A percentile compares a stretch with the other conserved stretches of the same genome.
Conservation (phyloP, 306 rosid genomes). For the Cicer pinnatifidum region DNA sequence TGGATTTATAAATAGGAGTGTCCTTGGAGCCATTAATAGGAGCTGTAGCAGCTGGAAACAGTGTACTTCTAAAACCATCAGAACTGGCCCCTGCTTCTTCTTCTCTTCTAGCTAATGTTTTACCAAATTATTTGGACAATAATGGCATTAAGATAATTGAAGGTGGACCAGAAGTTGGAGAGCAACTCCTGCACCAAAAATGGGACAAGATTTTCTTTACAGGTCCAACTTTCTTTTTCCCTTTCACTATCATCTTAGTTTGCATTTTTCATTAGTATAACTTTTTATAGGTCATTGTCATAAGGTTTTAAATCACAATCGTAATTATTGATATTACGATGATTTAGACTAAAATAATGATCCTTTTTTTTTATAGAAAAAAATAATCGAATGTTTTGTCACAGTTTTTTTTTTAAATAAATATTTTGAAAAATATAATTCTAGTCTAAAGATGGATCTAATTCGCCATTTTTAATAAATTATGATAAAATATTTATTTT, state of each 20-base stretch:
- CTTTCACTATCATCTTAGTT: background rate
- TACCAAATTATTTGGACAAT: constrained; percentile 57
- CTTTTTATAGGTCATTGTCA: background rate
- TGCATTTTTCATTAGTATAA: too few relatives aligned
- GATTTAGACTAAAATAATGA: too few relatives aligned
- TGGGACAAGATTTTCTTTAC: constrained; percentile 88
- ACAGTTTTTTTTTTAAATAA: too few relatives aligned
- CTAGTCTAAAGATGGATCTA: too few relatives aligned
- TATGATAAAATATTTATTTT: too few relatives aligned
- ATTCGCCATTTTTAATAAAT: too few relatives aligned
- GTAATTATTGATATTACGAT: too few relatives aligned
- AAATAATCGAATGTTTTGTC: too few relatives aligned
- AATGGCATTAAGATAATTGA: constrained; percentile 59
- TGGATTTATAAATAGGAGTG: constrained; percentile 54
- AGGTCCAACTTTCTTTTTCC: constrained; percentile 38
- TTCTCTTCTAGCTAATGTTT: constrained; percentile 53
- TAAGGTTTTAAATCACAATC: too few relatives aligned
- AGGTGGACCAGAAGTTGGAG: constrained; percentile 64
- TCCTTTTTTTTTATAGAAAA: too few relatives aligned
- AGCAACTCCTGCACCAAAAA: constrained; percentile 54
- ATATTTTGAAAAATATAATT: too few relatives aligned
- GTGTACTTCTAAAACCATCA: constrained; percentile 66
- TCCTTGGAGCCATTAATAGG: constrained; percentile 83
- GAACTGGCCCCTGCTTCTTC: constrained; percentile 66
- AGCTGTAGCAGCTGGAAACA: constrained; percentile 84